Evolutionary conservation across 352 stramenopile genomes (phyloP).

Genomic region (Synura sp.): DNA sequence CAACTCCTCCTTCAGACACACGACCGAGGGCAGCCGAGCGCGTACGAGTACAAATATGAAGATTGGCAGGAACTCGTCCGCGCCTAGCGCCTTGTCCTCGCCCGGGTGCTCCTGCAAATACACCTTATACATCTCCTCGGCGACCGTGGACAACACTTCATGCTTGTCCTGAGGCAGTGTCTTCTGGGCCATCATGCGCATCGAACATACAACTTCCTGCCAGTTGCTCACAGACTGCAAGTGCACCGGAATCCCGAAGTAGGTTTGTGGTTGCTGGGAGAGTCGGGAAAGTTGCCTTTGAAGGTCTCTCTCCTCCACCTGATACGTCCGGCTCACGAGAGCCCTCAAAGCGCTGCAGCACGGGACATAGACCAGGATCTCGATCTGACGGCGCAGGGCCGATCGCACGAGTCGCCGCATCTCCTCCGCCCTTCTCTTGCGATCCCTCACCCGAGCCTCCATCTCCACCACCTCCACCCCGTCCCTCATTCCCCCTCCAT

Average conservation of each 20-base stretch:
- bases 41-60: conserved; percentile 30
- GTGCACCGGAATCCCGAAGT: not conserved
- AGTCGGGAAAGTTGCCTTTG: not conserved
- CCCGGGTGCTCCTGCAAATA: not conserved
- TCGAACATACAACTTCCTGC: not conserved
- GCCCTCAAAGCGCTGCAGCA: not conserved
- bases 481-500: too few species aligned
- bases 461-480: too few species aligned
- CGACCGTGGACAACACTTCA: not conserved
- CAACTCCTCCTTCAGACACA: not conserved
- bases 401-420: not conserved
- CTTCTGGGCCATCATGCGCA: not conserved
- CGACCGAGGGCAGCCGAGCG: not conserved
- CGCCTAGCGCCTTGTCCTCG: not conserved
- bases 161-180: not conserved
- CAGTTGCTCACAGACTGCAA: not conserved
- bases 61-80: conserved; percentile 31
- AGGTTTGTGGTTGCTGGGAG: conserved; percentile 10
- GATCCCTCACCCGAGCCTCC: not conserved
- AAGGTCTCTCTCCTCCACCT: not conserved
- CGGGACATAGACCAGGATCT: not conserved
- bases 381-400: not conserved
- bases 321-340: not conserved
- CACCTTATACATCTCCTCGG: not conserved
- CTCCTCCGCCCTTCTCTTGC: not conserved